Base-by-base conservation (phyloP, 371 early-diverging fungal genomes). In the Funneliformis caledonium region DNA sequence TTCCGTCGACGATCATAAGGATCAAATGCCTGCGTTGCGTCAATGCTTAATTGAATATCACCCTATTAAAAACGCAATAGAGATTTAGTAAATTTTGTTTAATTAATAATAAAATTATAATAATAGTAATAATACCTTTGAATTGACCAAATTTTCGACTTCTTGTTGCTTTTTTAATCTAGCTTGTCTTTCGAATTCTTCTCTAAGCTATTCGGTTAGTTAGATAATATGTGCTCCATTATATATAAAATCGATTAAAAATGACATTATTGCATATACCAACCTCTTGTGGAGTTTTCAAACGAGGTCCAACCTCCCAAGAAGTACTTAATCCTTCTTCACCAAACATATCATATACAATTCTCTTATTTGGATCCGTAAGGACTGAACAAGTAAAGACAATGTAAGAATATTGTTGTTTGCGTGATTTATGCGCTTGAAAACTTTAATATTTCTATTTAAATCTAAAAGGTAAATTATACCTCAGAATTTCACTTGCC, bases 281-380 rank as follows among this genome's bases (percentile, higher is more conserved):
- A 86, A 93, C 95, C 88, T 97, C 96, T 81, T 96, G 93, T 45
- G 93, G 89, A 22, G 97, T 91, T 81, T 95, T 94, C 69, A 91
- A 87, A 67, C 90, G 88, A 42, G 89, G 90, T 26, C 96, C 94
- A 6, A 97, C 87, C 47, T 95, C 96, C 93, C 92, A 93, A 70
- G 86, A 88, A 37, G 90, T 89, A 42, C 86, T 88, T 14, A 97
- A 82, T 14, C 96, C 98, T 80, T 95, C 91, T 79, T 93, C 94
- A 12, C 99, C 99, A 76, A 96, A 96, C 31, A 89, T 90, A 84
- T 99, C 98, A 84, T 99, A 99, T 47, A 95, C 91, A 11, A 92
- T 90, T 69, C 99, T 91, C 76, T 91, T 91, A 26, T 89, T 89
- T 4, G 94, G 90, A 85, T 98, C 93, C 61, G 89, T 91, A 67